Base-by-base conservation (phyloP, 805 yeast species). In the Candida ulmi region DNA sequence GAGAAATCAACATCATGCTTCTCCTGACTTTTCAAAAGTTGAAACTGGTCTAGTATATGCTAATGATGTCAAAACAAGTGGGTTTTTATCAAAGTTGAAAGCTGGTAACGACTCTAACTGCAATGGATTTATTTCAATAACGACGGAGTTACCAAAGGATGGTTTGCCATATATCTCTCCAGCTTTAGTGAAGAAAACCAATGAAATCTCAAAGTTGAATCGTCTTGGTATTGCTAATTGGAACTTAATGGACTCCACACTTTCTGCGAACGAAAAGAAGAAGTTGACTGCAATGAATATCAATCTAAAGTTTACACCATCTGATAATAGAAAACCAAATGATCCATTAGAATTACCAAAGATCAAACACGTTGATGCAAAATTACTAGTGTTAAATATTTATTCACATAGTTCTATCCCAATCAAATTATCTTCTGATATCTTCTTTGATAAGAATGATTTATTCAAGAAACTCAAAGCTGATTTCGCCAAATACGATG, bases 321-420 rank as follows among this genome's bases (percentile, higher is more conserved):
- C 62, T 38, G 58, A 66, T 1, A 54, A 54, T 37, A 57, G 57
- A 30, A 43, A 44, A 8, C n/a, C 11, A 26, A 12, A 8, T 12
- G 47, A 54, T 2, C 55, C 49, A 23, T 15, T 38, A 3, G 39
- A 39, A 5, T 63, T 65, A 11, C 68, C 68, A 6, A 53, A 51
- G 9, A 47, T 63, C 24, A 54, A 53, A 17, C 36, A 50, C 8
- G 49, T 65, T 2, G 42, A 57, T 0, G 55, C 63, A 2, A 60
- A 56, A 19, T 46, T 67, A 18, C 29, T 65, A 5, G 61, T 56
- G n/a, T 51, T 65, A 11, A 65, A 66, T 24, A 54, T 53, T 6
- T 58, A 45, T 31, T 65, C 71, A 0, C 57, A 51, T 8, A 47
- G 55, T 18, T 58, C 69, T 1, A 66, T 71, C 31, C 76, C 77